Evolutionary conservation across 2,329 filamentous ascomycete species (phyloP).

Genomic region (Orbilia oligospora): DNA sequence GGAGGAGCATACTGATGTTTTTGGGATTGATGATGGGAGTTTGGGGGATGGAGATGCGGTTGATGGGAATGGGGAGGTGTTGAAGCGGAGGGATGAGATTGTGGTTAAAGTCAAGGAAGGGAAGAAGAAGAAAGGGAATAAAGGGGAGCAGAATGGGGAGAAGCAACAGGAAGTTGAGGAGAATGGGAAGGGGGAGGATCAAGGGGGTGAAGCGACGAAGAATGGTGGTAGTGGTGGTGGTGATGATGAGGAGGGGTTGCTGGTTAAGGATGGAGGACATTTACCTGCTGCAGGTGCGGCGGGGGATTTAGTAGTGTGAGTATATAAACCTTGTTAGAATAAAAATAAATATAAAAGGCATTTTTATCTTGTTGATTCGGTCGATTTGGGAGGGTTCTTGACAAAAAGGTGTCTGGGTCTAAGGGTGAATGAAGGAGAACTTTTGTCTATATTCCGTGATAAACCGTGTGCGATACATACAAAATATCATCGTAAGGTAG

Average conservation of each 20-base stretch:
- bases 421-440: slow-evolving; percentile 15
- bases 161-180: slow-evolving; percentile 58
- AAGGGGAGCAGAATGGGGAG: slow-evolving; percentile 1
- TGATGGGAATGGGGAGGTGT: slow-evolving; percentile 42
- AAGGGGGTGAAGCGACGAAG: slow-evolving; percentile 1
- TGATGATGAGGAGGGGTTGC: not conserved
- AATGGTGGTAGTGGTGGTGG: not conserved
- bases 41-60: slow-evolving; percentile 43
- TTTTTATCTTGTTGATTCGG: not conserved
- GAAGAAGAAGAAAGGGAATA: slow-evolving; percentile 24
- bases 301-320: slow-evolving; percentile 25
- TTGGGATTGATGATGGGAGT: slow-evolving; percentile 36
- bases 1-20: slow-evolving; percentile 33
- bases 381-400: too few relatives aligned
- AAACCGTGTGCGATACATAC: slow-evolving; percentile 3
- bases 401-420: too few relatives aligned
- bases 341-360: not conserved
- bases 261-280: not conserved
- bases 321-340: not conserved
- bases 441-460: slow-evolving; percentile 48
- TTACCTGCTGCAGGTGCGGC: not conserved
- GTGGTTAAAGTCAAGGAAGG: slow-evolving; percentile 52
- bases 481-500: slow-evolving; percentile 9
- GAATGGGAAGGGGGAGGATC: slow-evolving; percentile 1
- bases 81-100: slow-evolving; percentile 42